A percentile compares a stretch with the other conserved stretches of the same genome.
phyloP scores from a whole-genome alignment of 108 stramenopile species.

The Epipyxis sp. region DNA sequence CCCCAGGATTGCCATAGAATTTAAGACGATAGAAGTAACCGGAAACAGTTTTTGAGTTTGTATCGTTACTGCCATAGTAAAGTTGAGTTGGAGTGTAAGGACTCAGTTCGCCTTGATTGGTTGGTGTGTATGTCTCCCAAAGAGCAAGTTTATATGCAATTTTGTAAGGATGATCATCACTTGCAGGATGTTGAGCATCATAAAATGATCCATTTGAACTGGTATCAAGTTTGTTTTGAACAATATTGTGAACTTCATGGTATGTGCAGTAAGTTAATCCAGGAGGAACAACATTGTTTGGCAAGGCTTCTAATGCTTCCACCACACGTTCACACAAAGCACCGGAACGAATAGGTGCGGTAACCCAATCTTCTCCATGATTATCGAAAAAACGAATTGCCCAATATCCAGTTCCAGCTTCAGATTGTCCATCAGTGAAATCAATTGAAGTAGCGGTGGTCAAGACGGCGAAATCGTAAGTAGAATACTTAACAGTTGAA shows the following conservation, averaged over 20 bases:
- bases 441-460: slow-evolving; percentile 31
- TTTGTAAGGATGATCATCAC: not conserved
- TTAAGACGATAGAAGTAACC: slow-evolving; percentile 18
- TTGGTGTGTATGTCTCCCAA: not conserved
- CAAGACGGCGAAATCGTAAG: slow-evolving; percentile 56
- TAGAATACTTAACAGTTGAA: slow-evolving; percentile 52
- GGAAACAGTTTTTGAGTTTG: not conserved
- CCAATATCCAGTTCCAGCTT: slow-evolving; percentile 50
- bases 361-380: slow-evolving; percentile 65
- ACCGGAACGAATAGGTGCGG: slow-evolving; percentile 50
- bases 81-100: not conserved
- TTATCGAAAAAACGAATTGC: slow-evolving; percentile 65
- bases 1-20: slow-evolving; percentile 44
- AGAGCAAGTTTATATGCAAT: slow-evolving; percentile 7
- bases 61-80: not conserved
- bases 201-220: not conserved
- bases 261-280: slow-evolving; percentile 49
- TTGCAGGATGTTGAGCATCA: slow-evolving; percentile 14
- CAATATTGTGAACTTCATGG: slow-evolving; percentile 22
- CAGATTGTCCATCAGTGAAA: slow-evolving; percentile 34
- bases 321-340: slow-evolving; percentile 53
- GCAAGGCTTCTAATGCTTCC: slow-evolving; percentile 57
- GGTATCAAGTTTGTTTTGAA: not conserved
- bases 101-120: not conserved
- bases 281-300: slow-evolving; percentile 58